Evolutionary conservation across 768 basidiomycete species (phyloP).

Genomic region (Amanita thiersii): DNA sequence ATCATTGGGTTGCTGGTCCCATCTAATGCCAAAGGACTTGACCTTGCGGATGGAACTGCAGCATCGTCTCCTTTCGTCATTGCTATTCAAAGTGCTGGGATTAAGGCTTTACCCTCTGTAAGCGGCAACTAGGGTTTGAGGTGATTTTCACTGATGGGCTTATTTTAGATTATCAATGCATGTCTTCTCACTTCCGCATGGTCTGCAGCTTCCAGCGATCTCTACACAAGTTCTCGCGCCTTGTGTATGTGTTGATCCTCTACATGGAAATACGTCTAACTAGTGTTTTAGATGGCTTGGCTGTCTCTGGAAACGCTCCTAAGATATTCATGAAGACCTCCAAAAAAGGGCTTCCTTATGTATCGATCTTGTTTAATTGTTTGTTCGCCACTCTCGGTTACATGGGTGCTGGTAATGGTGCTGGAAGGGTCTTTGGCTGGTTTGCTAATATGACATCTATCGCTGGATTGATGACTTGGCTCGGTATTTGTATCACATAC

Average conservation of each 20-base stretch:
- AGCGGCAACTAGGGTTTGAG: conserved; percentile 14
- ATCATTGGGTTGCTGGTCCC: conserved; percentile 83
- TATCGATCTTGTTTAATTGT: conserved; percentile 62
- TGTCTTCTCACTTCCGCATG: conserved; percentile 83
- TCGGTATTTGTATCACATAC: conserved; percentile 69
- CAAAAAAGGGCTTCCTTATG: conserved; percentile 67
- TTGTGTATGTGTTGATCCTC: conserved; percentile 49
- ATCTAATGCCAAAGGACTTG: conserved; percentile 50
- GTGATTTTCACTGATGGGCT: conserved; percentile 3
- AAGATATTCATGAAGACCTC: conserved; percentile 65
- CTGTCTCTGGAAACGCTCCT: conserved; percentile 75
- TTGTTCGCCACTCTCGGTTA: conserved; percentile 66
- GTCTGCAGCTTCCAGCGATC: conserved; percentile 85
- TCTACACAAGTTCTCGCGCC: conserved; percentile 84
- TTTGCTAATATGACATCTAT: conserved; percentile 70
- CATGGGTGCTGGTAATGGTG: conserved; percentile 64
- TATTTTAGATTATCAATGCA: conserved; percentile 63
- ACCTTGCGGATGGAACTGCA: conserved; percentile 48
- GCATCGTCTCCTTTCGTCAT: conserved; percentile 88
- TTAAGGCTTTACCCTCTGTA: conserved; percentile 75
- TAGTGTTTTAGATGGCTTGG: conserved; percentile 58
- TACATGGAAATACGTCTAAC: conserved; percentile 3
- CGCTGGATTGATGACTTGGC: conserved; percentile 74
- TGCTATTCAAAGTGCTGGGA: conserved; percentile 81
- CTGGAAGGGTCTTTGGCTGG: conserved; percentile 74